These are phyloP conservation scores for Clarireedia sp. DNA, from an alignment of 2,329 filamentous ascomycete species.

Conservation along the genomic window DNA sequence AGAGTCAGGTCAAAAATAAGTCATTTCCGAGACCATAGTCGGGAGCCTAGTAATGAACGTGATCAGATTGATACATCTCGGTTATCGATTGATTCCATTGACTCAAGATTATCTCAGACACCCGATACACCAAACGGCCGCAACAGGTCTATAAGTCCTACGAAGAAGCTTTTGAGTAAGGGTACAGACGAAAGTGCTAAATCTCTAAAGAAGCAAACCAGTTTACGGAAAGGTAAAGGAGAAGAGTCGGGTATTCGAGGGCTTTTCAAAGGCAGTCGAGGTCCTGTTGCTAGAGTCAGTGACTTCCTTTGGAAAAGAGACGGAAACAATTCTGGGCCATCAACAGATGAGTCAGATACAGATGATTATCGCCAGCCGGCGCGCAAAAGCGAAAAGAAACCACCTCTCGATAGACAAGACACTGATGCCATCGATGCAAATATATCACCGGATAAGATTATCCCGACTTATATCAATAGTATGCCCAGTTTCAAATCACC, in stretches of 20 bases:
- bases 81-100: slow-evolving; percentile 3
- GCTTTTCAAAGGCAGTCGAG: slow-evolving; percentile 69
- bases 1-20: slow-evolving; percentile 33
- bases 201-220: slow-evolving; percentile 41
- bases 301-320: slow-evolving; percentile 55
- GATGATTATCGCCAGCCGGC: slow-evolving; percentile 35
- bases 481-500: slow-evolving; percentile 45
- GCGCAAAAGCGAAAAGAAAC: slow-evolving; percentile 32
- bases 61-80: slow-evolving; percentile 13
- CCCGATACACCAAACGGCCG: slow-evolving; percentile 15
- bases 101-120: slow-evolving; percentile 17
- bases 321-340: slow-evolving; percentile 35
- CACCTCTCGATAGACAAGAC: slow-evolving; percentile 13
- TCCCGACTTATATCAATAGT: slow-evolving; percentile 19
- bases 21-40: slow-evolving; percentile 29
- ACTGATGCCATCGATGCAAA: neutral
- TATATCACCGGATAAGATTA: slow-evolving; percentile 13
- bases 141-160: slow-evolving; percentile 32
- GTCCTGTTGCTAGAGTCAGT: slow-evolving; percentile 53
- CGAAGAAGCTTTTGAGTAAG: slow-evolving; percentile 31
- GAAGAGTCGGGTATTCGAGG: slow-evolving; percentile 54
- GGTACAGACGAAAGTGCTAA: slow-evolving; percentile 41
- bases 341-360: slow-evolving; percentile 40
- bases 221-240: slow-evolving; percentile 35
- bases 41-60: slow-evolving; percentile 44